Base-by-base conservation (phyloP, 805 yeast genomes). In the Nematodospora valgi region DNA sequence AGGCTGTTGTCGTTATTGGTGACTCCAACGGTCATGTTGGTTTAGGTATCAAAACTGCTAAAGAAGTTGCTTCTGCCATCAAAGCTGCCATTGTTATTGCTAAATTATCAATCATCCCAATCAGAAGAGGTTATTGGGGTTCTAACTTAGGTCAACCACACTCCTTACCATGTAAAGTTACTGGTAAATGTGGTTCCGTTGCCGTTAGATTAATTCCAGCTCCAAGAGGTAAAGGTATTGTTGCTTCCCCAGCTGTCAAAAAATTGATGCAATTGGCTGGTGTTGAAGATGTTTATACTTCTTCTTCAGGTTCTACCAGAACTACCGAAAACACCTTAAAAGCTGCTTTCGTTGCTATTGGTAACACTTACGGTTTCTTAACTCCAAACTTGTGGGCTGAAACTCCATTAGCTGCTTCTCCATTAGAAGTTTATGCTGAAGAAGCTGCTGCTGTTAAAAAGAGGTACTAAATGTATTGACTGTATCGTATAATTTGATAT, bases 121-220 rank as follows among this genome's bases (percentile, higher is more conserved):
- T 93, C 79, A 91, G 98, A 84, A 88, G 98, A 83, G 98, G 98
- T 80, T 93, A 93, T 93, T 93, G 98, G 98, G 98, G 98, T 77
- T 75, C 95, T 72, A 87, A 88, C 82, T 86, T 93, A 74, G 98
- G 98, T 83, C 84, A 86, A 74, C 98, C 98, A 68, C 98, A 93
- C 85, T 86, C 98, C 56, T 83, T 91, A 68, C 91, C 96, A 64
- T 74, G 82, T 76, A 93, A 93, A 88, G 87, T 89, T 70, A 84
- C 98, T 56, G 98, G 98, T 79, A 93, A 91, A 88, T 93, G 98
- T 80, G 98, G 98, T 83, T 91, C 98, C 74, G 98, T 93, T 66
- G 71, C 83, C 50, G 96, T 91, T 57, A 88, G 98, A 82, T 82
- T 93, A 69, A 89, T 93, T 68, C 98, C 98, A 74, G 98, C 98